Percentiles rank a stretch among this genome's conserved stretches.
These are phyloP conservation scores for Chaetomiaceae sp. DNA, from an alignment of 2,329 filamentous ascomycete genomes.

Conservation along the genomic window DNA sequence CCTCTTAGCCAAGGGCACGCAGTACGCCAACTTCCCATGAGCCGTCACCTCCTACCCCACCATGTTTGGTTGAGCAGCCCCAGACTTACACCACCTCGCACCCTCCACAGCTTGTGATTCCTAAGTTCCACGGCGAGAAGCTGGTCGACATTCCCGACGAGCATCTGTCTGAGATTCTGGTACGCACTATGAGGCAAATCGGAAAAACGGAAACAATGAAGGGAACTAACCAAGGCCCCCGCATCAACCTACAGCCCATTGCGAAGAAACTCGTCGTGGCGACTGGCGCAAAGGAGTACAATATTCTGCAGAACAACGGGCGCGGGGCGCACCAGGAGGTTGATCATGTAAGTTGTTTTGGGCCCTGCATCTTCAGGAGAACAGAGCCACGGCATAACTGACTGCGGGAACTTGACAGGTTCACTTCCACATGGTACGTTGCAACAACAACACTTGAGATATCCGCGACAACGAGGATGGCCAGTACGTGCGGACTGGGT, in stretches of 20 bases:
- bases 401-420: constrained; percentile 45
- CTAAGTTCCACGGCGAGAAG: constrained; percentile 90
- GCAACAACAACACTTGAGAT: background rate
- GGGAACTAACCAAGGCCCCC: too few relatives aligned
- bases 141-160: constrained; percentile 91
- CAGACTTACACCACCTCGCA: too few relatives aligned
- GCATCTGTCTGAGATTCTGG: constrained; percentile 72
- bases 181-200: too few relatives aligned
- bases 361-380: background rate
- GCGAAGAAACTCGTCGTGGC: constrained; percentile 82
- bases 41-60: background rate
- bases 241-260: too few relatives aligned
- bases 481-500: too few relatives aligned
- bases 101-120: constrained; percentile 88
- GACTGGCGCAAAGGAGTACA: constrained; percentile 73
- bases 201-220: too few relatives aligned
- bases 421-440: constrained; percentile 82
- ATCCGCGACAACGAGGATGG: background rate
- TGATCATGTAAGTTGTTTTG: constrained; percentile 58
- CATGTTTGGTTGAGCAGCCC: background rate
- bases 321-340: constrained; percentile 85
- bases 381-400: background rate
- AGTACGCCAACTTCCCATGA: constrained; percentile 49
- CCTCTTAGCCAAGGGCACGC: constrained; percentile 84
- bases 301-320: constrained; percentile 95